These are phyloP conservation scores for Fusarium pilosicola DNA, from an alignment of 2,329 filamentous ascomycete species.

Conservation along the genomic window DNA sequence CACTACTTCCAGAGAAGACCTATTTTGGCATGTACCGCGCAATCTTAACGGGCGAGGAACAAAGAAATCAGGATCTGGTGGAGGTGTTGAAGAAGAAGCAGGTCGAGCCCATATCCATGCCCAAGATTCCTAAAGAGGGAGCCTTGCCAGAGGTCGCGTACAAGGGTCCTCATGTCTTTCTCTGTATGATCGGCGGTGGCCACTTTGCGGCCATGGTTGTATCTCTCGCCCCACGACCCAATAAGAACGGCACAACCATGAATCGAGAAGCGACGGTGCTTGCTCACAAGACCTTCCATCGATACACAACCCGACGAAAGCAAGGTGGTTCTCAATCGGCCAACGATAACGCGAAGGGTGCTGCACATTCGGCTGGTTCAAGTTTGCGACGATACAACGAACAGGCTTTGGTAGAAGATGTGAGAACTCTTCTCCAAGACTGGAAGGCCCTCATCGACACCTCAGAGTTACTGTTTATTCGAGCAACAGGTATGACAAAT, in stretches of 20 bases:
- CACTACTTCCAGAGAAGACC: slow-evolving; percentile 77
- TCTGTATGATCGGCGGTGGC: slow-evolving; percentile 98
- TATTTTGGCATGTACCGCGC: slow-evolving; percentile 88
- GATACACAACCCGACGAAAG: slow-evolving; percentile 95
- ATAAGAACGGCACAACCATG: slow-evolving; percentile 74
- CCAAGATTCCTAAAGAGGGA: slow-evolving; percentile 67
- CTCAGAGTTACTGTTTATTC: slow-evolving; percentile 85
- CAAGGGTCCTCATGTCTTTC: slow-evolving; percentile 85
- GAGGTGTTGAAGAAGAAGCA: slow-evolving; percentile 81
- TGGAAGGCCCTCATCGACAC: slow-evolving; percentile 90
- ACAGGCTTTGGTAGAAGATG: slow-evolving; percentile 86
- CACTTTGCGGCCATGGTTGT: slow-evolving; percentile 98
- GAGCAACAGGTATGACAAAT: slow-evolving; percentile 89
- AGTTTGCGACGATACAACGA: slow-evolving; percentile 94
- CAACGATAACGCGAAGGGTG: slow-evolving; percentile 93
- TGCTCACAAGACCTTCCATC: slow-evolving; percentile 96
- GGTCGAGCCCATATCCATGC: slow-evolving; percentile 68
- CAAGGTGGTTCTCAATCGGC: slow-evolving; percentile 95
- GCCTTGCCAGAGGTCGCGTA: slow-evolving; percentile 64
- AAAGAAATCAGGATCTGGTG: slow-evolving; percentile 68
- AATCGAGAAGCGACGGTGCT: slow-evolving; percentile 88
- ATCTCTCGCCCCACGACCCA: slow-evolving; percentile 81
- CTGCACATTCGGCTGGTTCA: slow-evolving; percentile 92
- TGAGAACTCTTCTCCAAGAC: slow-evolving; percentile 80
- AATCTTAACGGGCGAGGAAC: slow-evolving; percentile 78